Evolutionary conservation across 306 rosid genomes (phyloP).

Genomic region (Cicer yamashitae): DNA sequence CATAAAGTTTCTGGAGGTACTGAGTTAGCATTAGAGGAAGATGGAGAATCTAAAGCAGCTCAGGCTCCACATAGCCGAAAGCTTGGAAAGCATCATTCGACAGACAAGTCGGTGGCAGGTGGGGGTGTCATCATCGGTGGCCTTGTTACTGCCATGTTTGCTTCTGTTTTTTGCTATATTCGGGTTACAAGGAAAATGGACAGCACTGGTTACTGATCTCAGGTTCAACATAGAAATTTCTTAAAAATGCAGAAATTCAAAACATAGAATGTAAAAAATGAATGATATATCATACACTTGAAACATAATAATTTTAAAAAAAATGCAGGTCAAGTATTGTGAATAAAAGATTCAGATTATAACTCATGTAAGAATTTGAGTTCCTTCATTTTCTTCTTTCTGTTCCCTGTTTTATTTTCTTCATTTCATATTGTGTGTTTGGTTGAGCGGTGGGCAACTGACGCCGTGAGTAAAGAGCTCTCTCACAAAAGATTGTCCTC

Average conservation of each 20-base stretch:
- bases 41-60: constrained; percentile 48
- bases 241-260: too few relatives aligned
- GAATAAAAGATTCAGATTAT: constrained; percentile 32
- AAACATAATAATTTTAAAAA: neutral
- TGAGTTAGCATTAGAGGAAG: constrained; percentile 36
- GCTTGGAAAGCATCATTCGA: constrained; percentile 65
- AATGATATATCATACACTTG: neutral
- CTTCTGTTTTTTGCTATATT: constrained; percentile 85
- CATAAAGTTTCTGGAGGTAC: constrained; percentile 43
- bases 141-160: constrained; percentile 75
- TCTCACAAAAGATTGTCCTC: too few relatives aligned
- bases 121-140: constrained; percentile 95
- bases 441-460: too few relatives aligned
- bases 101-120: constrained; percentile 80
- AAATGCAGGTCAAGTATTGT: constrained; percentile 7
- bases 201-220: constrained; percentile 22
- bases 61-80: constrained; percentile 67
- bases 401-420: neutral
- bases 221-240: neutral
- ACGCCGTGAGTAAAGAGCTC: too few relatives aligned
- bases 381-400: neutral
- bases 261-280: neutral
- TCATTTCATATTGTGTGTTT: too few relatives aligned
- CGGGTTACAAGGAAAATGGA: constrained; percentile 73
- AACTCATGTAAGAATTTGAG: neutral